Base-by-base conservation (phyloP, 2,329 filamentous ascomycete species). In the Dothiorella sarmentorum region DNA sequence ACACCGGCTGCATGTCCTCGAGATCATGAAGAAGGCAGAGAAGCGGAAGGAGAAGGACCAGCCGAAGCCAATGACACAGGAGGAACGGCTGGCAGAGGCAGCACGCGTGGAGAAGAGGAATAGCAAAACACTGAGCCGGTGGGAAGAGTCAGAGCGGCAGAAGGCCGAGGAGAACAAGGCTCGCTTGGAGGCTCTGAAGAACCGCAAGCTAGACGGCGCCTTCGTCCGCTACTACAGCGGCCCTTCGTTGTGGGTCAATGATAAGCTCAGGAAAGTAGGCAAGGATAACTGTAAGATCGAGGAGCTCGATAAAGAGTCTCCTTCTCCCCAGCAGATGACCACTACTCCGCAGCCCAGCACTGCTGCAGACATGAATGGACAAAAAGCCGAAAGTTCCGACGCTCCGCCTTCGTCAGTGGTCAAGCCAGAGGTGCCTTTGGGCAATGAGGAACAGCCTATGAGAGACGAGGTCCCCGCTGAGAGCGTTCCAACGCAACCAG, bases 181-280 rank as follows among this genome's bases (percentile, higher is more conserved):
- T 38, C 93, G 89, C 74, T 79, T 97, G 47, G 91, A 93, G 37
- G 94, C 93, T 13, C 78, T 97, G 65, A 89, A 96, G 67, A 90
- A 91, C 70, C 85, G 92, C 49, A 90, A 89, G 52, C 81, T 97
- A 7, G 87, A 93, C 56, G 94, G 94, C 0, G 91, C 94, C 0
- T 90, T 97, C 10, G 86, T 97, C 40, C 90, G 90, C 2, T 93
- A 89, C 72, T 97, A 92, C 88, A 97, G 92, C 72, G 94, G 93
- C n/a, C 83, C 90, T 62, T 89, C 89, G 31, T 85, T 90, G 66
- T 93, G 90, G 82, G 81, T 87, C 58, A 87, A 90, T 66, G 88
- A 88, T 22, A 89, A 87, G 69, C 77, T 92, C 68, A 58, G 86
- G 68, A 82, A 84, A 61, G 82, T 91, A 37, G 89, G 90, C 29